phyloP scores from a whole-genome alignment of 1,284 basidiomycete genomes.

The Sporisorium sorghi region DNA sequence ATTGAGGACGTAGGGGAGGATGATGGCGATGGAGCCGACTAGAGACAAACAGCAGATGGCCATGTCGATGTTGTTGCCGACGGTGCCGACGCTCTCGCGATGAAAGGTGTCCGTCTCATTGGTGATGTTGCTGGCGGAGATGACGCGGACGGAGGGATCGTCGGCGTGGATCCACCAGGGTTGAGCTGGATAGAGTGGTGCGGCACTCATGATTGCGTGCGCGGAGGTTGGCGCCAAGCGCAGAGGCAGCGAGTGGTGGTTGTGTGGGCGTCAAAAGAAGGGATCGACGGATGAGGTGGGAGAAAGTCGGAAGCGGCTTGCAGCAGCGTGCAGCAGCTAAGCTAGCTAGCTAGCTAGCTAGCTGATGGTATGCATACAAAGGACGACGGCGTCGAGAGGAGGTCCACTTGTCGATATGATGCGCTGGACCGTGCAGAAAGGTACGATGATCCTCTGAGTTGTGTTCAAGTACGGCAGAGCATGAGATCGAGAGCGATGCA shows the following conservation, averaged over 20 bases:
- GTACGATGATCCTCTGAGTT: background rate
- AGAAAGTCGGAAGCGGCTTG: background rate
- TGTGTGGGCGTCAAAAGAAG: background rate
- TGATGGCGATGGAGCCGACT: constrained; percentile 56
- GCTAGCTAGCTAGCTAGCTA: too few relatives aligned
- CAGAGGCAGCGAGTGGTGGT: background rate
- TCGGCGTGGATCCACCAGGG: constrained; percentile 9
- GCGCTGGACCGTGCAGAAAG: background rate
- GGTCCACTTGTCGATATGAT: background rate
- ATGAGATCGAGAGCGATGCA: background rate
- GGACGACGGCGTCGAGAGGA: too few relatives aligned
- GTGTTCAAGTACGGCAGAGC: too few relatives aligned
- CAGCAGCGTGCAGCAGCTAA: background rate
- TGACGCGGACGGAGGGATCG: constrained; percentile 37
- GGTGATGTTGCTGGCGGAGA: constrained; percentile 20
- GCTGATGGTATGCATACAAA: background rate
- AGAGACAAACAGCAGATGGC: constrained; percentile 58
- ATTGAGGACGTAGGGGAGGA: constrained; percentile 55
- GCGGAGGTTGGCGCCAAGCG: background rate
- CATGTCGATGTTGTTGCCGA: constrained; percentile 59
- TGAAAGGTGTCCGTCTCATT: constrained; percentile 34
- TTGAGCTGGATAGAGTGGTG: constrained; percentile 3
- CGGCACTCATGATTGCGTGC: constrained; percentile 10
- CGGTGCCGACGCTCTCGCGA: constrained; percentile 41
- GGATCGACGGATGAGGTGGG: background rate